Conservation (phyloP, 257 asterid species). For the Ocimum tenuiflorum region DNA sequence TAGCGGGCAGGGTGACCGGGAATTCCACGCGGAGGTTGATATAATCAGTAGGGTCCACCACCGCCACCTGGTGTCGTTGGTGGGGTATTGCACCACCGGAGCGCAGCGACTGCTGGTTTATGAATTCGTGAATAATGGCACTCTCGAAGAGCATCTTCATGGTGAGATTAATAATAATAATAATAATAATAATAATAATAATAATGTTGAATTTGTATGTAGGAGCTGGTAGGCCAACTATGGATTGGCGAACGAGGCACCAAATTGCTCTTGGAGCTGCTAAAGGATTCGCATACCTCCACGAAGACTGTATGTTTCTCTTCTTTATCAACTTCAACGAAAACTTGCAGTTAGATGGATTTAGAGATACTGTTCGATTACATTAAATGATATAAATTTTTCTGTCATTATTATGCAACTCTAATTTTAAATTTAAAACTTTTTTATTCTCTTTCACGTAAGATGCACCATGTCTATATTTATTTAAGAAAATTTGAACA, state of each 20-base stretch:
- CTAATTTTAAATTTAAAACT: too few relatives aligned
- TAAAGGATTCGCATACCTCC: constrained; percentile 86
- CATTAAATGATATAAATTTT: not conserved
- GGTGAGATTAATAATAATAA: constrained; percentile 28
- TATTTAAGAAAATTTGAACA: too few relatives aligned
- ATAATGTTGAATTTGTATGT: not conserved
- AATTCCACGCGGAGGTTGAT: constrained; percentile 65
- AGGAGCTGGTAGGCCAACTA: constrained; percentile 55
- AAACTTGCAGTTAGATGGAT: too few relatives aligned
- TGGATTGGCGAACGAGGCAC: constrained; percentile 71
- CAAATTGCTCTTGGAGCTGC: constrained; percentile 80
- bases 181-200: not conserved
- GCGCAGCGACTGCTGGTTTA: constrained; percentile 50
- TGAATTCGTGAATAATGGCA: constrained; percentile 44
- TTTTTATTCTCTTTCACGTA: too few relatives aligned
- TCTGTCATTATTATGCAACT: not conserved
- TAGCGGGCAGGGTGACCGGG: constrained; percentile 60
- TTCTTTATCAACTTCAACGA: too few relatives aligned
- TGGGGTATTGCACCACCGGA: constrained; percentile 56
- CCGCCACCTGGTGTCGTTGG: constrained; percentile 55
- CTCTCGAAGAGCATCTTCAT: constrained; percentile 56
- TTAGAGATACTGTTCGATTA: too few relatives aligned
- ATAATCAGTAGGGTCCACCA: constrained; percentile 62
- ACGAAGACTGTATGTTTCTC: constrained; percentile 48
- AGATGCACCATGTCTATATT: too few relatives aligned